A percentile compares a stretch with the other conserved stretches of the same genome.
phyloP scores from a whole-genome alignment of 208 protist genomes.

The Crithidia sp. region DNA sequence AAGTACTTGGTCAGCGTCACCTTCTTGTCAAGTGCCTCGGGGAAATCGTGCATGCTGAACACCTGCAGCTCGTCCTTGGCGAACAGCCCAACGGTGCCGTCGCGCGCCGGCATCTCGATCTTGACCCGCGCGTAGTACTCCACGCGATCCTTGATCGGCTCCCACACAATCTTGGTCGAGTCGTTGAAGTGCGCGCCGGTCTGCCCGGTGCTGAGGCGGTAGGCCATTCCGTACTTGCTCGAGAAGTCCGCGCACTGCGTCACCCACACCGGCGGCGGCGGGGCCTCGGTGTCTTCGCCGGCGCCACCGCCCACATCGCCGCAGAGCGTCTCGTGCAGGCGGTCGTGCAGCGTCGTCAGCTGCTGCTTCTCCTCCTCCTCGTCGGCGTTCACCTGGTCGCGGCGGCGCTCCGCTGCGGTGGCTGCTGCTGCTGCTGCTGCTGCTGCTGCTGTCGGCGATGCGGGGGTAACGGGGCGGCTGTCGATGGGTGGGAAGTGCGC shows the following conservation, averaged over 20 bases:
- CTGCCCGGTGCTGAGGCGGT: slow-evolving; percentile 93
- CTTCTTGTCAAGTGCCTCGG: slow-evolving; percentile 95
- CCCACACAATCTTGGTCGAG: slow-evolving; percentile 95
- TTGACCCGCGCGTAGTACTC: slow-evolving; percentile 85
- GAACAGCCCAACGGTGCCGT: slow-evolving; percentile 39
- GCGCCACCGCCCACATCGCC: slow-evolving; percentile 22
- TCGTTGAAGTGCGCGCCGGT: slow-evolving; percentile 99
- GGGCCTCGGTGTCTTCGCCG: slow-evolving; percentile 16
- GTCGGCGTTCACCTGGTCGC: slow-evolving; percentile 26
- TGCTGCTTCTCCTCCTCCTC: slow-evolving; percentile 53
- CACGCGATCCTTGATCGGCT: slow-evolving; percentile 65
- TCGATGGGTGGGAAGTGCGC: slow-evolving; percentile 23
- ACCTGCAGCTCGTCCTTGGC: slow-evolving; percentile 78
- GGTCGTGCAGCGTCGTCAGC: slow-evolving; percentile 68
- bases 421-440: neutral
- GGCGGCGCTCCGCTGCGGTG: neutral
- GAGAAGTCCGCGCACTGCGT: slow-evolving; percentile 95
- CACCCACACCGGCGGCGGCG: slow-evolving; percentile 85
- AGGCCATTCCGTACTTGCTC: slow-evolving; percentile 98
- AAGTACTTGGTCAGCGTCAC: slow-evolving; percentile 97
- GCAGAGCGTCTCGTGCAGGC: slow-evolving; percentile 69
- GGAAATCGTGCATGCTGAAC: slow-evolving; percentile 76
- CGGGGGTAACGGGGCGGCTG: slow-evolving; percentile 7
- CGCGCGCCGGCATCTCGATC: slow-evolving; percentile 47
- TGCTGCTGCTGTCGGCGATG: slow-evolving; percentile 1